These are phyloP conservation scores for Pyrus betulifolia DNA, from an alignment of 306 rosid species.

Conservation along the genomic window DNA sequence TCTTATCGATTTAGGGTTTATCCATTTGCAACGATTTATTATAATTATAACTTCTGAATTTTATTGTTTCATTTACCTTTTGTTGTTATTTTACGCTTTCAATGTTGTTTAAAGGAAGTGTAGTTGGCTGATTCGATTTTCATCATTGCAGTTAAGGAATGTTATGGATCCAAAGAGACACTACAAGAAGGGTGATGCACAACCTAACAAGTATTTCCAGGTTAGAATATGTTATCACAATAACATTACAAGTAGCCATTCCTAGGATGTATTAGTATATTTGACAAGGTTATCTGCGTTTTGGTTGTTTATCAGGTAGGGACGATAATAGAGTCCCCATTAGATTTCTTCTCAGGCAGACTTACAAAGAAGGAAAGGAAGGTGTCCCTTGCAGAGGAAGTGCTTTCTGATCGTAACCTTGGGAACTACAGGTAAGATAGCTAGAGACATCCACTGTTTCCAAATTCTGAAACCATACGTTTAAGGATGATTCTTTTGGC, in stretches of 20 bases:
- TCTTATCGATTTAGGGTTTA: neutral
- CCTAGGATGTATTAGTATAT: neutral
- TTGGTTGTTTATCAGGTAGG: constrained; percentile 53
- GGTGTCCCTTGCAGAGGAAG: constrained; percentile 59
- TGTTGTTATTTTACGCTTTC: neutral
- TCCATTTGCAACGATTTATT: neutral
- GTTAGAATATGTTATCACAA: constrained; percentile 29
- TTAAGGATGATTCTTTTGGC: neutral
- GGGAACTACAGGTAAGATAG: constrained; percentile 42
- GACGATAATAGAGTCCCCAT: constrained; percentile 58
- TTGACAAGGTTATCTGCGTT: neutral
- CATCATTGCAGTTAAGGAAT: constrained; percentile 50
- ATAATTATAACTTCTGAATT: neutral
- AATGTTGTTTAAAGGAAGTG: neutral
- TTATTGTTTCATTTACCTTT: neutral
- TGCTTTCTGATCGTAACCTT: constrained; percentile 43
- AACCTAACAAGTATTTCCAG: constrained; percentile 73
- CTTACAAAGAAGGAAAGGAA: constrained; percentile 78
- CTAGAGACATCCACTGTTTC: neutral
- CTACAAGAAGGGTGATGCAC: constrained; percentile 70
- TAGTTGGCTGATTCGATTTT: neutral
- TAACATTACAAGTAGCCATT: neutral
- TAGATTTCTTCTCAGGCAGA: constrained; percentile 66
- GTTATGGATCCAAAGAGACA: constrained; percentile 83
- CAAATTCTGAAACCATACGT: neutral